These are phyloP conservation scores for Arachis stenosperma DNA, from an alignment of 306 rosid species.

Conservation along the genomic window DNA sequence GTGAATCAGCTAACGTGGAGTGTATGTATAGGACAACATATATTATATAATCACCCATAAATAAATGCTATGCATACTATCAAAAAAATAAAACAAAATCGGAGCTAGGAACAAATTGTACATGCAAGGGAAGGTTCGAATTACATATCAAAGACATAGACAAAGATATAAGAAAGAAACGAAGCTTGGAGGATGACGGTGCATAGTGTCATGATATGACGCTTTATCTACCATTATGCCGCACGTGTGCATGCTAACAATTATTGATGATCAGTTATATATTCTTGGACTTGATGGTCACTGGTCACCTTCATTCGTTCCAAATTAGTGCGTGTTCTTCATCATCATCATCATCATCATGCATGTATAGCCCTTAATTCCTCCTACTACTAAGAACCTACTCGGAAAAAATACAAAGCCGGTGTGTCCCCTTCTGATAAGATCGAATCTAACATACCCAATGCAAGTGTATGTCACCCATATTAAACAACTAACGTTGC, in stretches of 20 bases:
- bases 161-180: not conserved
- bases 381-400: not conserved
- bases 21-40: not conserved
- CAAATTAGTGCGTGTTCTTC: too few relatives aligned
- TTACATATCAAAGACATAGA: conserved; percentile 4
- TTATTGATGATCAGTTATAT: too few relatives aligned
- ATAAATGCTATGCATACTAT: not conserved
- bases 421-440: not conserved
- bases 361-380: too few relatives aligned
- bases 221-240: too few relatives aligned
- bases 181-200: not conserved
- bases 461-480: not conserved
- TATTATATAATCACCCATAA: conserved; percentile 9
- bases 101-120: conserved; percentile 12
- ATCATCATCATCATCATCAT: too few relatives aligned
- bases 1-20: conserved; percentile 37
- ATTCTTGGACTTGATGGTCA: too few relatives aligned
- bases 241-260: too few relatives aligned
- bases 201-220: too few relatives aligned
- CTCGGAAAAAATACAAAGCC: not conserved
- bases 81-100: conserved; percentile 31
- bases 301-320: too few relatives aligned
- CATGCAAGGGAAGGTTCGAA: conserved; percentile 29
- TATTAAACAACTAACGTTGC: not conserved
- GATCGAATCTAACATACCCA: not conserved